Base-by-base conservation (phyloP, 495 filamentous ascomycete genomes). In the Penicillium nucicola region DNA sequence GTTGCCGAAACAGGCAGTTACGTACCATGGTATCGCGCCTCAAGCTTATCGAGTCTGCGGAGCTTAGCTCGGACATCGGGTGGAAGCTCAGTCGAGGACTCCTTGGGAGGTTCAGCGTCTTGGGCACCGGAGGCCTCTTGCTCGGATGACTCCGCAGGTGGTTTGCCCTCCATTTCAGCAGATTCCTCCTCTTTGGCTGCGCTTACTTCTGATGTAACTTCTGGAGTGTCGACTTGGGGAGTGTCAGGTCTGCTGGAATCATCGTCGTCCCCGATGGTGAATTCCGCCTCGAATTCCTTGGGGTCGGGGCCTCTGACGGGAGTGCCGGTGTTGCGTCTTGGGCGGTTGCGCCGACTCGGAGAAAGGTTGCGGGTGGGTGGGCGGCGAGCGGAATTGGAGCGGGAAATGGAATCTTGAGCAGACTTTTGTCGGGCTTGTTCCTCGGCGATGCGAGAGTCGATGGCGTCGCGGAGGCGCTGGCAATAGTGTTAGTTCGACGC, bases 381-480 rank as follows among this genome's bases (percentile, higher is more conserved):
- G 25, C 80, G 69, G 22, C 78, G 68, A 39, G 77, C 57, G 31
- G 76, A 80, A 48, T 71, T 74, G 44, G 77, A 77, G 44, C 71
- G 74, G 25, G 70, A 72, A 28, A 76, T 64, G 36, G 77, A 72
- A 15, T 76, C 67, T 48, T 79, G 71, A 12, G 72, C 62, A 37
- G 84, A 68, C 57, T 77, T 78, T 58, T 88, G 84, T 41, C 89
- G 84, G 46, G 88, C 87, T 69, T 93, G 89, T 76, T 96, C 90
- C 72, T 96, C 88, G 56, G 89, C 87, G 53, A 96, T 91, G 56
- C 84, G 83, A 55, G 83, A 83, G 63, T 96, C 89, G 60, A 95
- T 88, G 43, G 87, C 87, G 53, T 86, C 87, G 75, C 89, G 90
- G 59, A 96, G 68, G 70, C 89, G 85, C 89, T 96, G 64, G 35